Conservation (phyloP, 129 eudicot genomes). For the Flaveria bidentis region DNA sequence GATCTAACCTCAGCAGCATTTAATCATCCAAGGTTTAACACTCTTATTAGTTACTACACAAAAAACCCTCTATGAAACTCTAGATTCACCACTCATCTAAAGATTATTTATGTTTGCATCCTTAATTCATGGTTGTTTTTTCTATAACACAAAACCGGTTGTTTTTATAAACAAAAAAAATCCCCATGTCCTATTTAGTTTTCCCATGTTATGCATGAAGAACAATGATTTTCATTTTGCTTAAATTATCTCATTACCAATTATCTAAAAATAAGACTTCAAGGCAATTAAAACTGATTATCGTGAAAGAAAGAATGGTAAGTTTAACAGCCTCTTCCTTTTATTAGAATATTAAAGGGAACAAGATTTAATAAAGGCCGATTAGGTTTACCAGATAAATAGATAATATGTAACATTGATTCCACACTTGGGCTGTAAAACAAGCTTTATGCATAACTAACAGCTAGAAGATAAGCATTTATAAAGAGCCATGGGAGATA, state of each 20-base stretch:
- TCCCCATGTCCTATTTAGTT: neutral
- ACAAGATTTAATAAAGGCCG: neutral
- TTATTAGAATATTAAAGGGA: neutral
- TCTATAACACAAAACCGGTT: neutral
- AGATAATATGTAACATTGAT: neutral
- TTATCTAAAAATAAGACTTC: neutral
- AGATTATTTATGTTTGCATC: neutral
- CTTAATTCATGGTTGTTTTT: neutral
- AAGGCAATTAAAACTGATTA: neutral
- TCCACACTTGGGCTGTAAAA: neutral
- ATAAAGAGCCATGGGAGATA: neutral
- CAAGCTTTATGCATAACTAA: neutral
- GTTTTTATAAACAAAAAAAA: neutral
- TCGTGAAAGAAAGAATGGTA: neutral
- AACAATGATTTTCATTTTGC: neutral
- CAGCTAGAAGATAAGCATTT: neutral
- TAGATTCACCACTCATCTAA: neutral
- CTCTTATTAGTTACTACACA: neutral
- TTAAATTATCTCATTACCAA: neutral
- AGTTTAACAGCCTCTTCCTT: neutral
- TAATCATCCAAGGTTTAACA: neutral
- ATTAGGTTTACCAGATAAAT: neutral
- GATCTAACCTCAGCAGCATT: neutral
- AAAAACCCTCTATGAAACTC: neutral
- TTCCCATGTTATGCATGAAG: neutral